Evolutionary conservation across 495 filamentous ascomycete genomes (phyloP), one percentile per base, ranked within the genome.

Genomic region (Annulohypoxylon stygium): DNA sequence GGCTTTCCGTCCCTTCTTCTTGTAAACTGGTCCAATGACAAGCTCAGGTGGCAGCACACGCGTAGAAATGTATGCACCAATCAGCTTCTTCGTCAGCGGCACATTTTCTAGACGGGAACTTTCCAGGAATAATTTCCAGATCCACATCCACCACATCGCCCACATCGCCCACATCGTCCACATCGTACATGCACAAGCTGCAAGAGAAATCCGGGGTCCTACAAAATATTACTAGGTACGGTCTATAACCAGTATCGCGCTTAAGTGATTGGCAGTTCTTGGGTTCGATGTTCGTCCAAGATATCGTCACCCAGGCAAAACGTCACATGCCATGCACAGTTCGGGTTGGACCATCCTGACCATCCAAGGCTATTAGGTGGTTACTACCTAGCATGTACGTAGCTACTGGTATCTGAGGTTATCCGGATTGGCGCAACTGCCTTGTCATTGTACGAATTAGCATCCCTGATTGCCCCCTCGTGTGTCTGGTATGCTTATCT

Each of bases 401-500:
- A 30, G 30, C 30, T 6, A 30, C 30, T 30, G 30, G 30, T 59
- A 66, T 70, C 58, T 73, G 70, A 68, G 59, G 59, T 65, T 73
- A 65, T 64, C 59, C 18, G 59, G 65, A 67, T 67, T 67, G 59
- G 39, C 69, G 34, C 55, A 47, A 39, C 39, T 14, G 30, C 18
- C 4, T 18, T 60, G 26, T 37, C 71, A 53, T 3, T 63, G 43
- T 70, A 34, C 72, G 67, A 75, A 75, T 70, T 70, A 75, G 50
- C 63, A 70, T 61, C 63, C 67, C 51, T 18, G 26, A 12, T 67
- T 47, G 26, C 41, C 37, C 67, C 71, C 71, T 64, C 71, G 71
- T 74, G 71, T 74, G 57, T 37, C 43, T 70, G 43, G 51, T 60
- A 67, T 34, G 63, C 67, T 70, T 70, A 75, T 75, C 72, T 64